A percentile compares a stretch with the other conserved stretches of the same genome.
These are phyloP conservation scores for Oryza longistaminata DNA, from an alignment of 176 grass and related monocot species.

Conservation along the genomic window DNA sequence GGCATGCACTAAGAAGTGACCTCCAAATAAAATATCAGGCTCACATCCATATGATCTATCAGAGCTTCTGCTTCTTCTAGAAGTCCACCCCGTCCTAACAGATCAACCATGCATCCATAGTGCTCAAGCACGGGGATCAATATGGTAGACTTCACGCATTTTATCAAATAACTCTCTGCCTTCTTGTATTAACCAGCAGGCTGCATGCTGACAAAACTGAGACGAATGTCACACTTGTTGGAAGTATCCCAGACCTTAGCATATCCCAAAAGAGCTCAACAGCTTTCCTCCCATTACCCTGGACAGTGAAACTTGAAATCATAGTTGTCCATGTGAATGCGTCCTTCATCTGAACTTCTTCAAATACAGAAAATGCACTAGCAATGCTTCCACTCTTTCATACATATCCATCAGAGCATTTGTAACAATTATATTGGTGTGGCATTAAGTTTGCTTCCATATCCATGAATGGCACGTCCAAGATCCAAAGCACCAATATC, in stretches of 20 bases:
- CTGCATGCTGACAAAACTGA: slow-evolving; percentile 65
- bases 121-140: slow-evolving; percentile 56
- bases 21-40: slow-evolving; percentile 74
- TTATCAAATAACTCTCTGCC: slow-evolving; percentile 46
- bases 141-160: slow-evolving; percentile 45
- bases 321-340: slow-evolving; percentile 72
- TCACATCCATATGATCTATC: slow-evolving; percentile 57
- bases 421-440: slow-evolving; percentile 39
- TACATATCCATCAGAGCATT: slow-evolving; percentile 82
- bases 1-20: slow-evolving; percentile 66
- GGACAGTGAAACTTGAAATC: slow-evolving; percentile 63
- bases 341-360: slow-evolving; percentile 52
- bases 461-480: slow-evolving; percentile 54
- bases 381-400: slow-evolving; percentile 56
- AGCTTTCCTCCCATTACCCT: slow-evolving; percentile 52
- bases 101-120: slow-evolving; percentile 72
- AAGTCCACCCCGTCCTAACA: slow-evolving; percentile 64
- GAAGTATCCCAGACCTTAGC: slow-evolving; percentile 44
- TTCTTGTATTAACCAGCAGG: slow-evolving; percentile 57
- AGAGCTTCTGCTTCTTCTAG: slow-evolving; percentile 57
- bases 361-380: slow-evolving; percentile 48
- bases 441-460: slow-evolving; percentile 46
- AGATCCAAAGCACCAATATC: slow-evolving; percentile 67
- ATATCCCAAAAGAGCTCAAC: slow-evolving; percentile 56
- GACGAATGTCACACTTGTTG: slow-evolving; percentile 60